Conservation (phyloP, 768 basidiomycete genomes). For the Suillus americanus region DNA sequence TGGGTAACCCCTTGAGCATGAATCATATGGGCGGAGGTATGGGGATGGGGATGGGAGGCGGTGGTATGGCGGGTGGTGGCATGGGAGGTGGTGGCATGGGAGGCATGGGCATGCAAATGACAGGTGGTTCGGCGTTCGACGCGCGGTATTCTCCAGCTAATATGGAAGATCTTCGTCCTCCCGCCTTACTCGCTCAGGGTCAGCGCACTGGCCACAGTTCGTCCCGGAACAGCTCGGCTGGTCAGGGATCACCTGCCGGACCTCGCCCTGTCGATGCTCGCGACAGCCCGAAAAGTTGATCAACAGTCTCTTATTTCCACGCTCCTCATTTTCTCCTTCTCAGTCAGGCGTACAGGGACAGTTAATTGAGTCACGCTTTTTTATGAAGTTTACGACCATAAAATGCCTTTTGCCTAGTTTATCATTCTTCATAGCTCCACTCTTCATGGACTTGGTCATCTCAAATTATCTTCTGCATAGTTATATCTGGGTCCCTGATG, state of each 20-base stretch:
- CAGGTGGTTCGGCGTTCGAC: constrained; percentile 62
- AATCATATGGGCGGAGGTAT: constrained; percentile 47
- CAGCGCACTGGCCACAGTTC: constrained; percentile 30
- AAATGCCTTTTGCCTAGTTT: constrained; percentile 13
- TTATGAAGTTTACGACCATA: constrained; percentile 9
- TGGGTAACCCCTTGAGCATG: constrained; percentile 43
- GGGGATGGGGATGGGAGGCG: constrained; percentile 36
- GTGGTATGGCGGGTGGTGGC: constrained; percentile 28
- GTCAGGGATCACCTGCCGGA: constrained; percentile 53
- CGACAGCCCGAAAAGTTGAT: constrained; percentile 28
- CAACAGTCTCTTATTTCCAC: neutral
- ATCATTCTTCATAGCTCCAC: constrained; percentile 17
- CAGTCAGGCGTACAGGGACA: constrained; percentile 3
- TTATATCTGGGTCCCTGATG: constrained; percentile 10
- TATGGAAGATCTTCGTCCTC: constrained; percentile 31
- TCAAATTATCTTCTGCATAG: constrained; percentile 18
- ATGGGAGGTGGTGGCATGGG: constrained; percentile 46
- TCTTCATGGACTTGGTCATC: constrained; percentile 18
- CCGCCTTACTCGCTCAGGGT: constrained; percentile 25
- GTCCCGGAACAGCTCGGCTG: constrained; percentile 52
- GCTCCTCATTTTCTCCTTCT: neutral
- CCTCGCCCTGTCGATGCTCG: constrained; percentile 31
- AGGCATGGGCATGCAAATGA: constrained; percentile 53
- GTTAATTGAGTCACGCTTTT: constrained; percentile 6
- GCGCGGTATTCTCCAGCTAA: constrained; percentile 47